Evolutionary conservation across 2,329 filamentous ascomycete genomes (phyloP), one percentile per base, ranked within the genome.

Genomic region (Pseudogymnoascus sp.): DNA sequence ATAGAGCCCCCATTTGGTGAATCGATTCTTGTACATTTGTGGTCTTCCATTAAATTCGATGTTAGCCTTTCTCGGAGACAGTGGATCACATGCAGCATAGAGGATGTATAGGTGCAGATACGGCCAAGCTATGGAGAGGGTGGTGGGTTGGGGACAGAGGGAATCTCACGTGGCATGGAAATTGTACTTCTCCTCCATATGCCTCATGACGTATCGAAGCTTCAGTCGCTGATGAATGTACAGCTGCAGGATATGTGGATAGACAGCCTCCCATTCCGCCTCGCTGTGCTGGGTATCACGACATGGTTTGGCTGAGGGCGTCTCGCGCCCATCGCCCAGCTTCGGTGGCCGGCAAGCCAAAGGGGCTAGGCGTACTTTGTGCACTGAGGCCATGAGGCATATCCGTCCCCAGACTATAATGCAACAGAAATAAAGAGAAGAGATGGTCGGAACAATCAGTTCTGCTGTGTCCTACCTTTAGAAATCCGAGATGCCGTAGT

Each of bases 21-120:
- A 68, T 4, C 68, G 61, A 35, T 68, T 69, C 63, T 69, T 69
- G 63, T 69, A 69, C 68, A 69, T 69, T 39, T 69, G 68, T 31
- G 58, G 51, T 21, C 65, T 68, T 12, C 13, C 39, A 21, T 42
- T 25, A 10, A 42, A 42, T 42, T 42, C 33, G 8, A 42, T 42
- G 39, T 42, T 21, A 42, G 39, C 17, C 9, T 42, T 21, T 42
- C 39, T 25, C 39, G 39, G 17, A 25, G 39, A 42, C 17, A 7
- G 9, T 25, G 17, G 39, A 42, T 8, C 5, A 25, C 39, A 25
- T 42, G 17, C 39, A 42, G 17, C 39, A 42, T 42, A 25, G 17
- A 25, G 39, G 17, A 42, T 21, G 17, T 42, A 42, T 25, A 9
- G 39, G 39, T 42, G 15, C 39, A 42, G 39, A 42, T 42, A 42